Evolutionary conservation across 1,284 basidiomycete genomes (phyloP).

Genomic region (Psilocybe mexicana): DNA sequence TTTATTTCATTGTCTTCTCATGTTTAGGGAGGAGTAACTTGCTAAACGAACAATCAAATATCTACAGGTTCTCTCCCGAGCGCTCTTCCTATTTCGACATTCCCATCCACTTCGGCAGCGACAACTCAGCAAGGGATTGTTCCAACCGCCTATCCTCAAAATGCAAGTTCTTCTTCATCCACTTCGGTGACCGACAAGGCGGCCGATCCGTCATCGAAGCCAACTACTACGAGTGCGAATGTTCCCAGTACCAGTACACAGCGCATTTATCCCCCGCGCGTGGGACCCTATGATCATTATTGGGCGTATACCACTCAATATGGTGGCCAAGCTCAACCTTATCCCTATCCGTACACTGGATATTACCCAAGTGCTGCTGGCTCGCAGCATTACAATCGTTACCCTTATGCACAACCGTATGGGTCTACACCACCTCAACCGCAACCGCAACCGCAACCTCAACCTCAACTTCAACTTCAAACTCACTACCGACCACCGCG

Average conservation of each 20-base stretch:
- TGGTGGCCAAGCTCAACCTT: neutral
- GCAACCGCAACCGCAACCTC: too few species aligned
- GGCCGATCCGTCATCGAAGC: constrained; percentile 6
- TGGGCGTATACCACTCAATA: constrained; percentile 28
- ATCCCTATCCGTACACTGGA: neutral
- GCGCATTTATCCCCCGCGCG: constrained; percentile 25
- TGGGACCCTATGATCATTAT: constrained; percentile 28
- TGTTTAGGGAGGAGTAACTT: neutral
- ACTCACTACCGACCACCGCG: constrained; percentile 23
- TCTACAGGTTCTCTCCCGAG: constrained; percentile 10
- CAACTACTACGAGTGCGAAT: neutral
- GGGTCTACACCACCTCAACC: constrained; percentile 8
- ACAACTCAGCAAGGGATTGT: constrained; percentile 20
- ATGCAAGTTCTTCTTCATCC: constrained; percentile 7
- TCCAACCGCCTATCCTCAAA: constrained; percentile 16
- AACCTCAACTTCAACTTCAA: constrained; percentile 6
- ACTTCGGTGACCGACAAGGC: neutral
- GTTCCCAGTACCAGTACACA: constrained; percentile 13
- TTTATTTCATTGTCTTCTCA: constrained; percentile 3
- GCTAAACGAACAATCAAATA: neutral
- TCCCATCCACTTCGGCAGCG: constrained; percentile 32
- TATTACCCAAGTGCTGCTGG: constrained; percentile 13
- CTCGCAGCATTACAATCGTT: constrained; percentile 26
- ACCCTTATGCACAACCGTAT: constrained; percentile 31
- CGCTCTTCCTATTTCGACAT: constrained; percentile 35